A percentile compares a stretch with the other conserved stretches of the same genome.
phyloP scores from a whole-genome alignment of 2,329 filamentous ascomycete genomes.

The Capronia americana region DNA sequence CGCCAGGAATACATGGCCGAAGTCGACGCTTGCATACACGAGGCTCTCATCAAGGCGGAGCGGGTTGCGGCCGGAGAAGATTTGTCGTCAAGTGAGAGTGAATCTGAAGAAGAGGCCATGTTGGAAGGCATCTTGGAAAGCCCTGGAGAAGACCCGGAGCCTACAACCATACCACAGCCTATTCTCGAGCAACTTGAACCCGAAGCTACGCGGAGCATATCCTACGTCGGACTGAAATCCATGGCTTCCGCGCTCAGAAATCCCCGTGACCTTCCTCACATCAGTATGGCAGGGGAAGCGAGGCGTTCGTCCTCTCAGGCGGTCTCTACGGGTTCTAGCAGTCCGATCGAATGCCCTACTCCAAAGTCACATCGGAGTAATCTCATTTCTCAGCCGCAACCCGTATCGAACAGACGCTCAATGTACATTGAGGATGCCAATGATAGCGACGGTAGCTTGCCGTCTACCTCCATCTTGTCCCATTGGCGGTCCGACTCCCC shows the following conservation, averaged over 20 bases:
- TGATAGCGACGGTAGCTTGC: conserved; percentile 85
- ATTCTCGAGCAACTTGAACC: conserved; percentile 21
- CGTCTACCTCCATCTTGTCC: conserved; percentile 77
- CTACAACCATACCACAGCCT: conserved; percentile 20
- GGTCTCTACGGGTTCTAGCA: conserved; percentile 83
- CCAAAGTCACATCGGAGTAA: conserved; percentile 78
- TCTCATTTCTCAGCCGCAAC: conserved; percentile 63
- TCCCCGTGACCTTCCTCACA: conserved; percentile 55
- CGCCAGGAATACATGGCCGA: conserved; percentile 90
- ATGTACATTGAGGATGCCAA: conserved; percentile 82
- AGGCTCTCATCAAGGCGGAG: conserved; percentile 86
- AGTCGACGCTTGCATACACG: conserved; percentile 94
- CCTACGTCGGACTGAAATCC: conserved; percentile 46
- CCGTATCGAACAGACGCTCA: conserved; percentile 74
- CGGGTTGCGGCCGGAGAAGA: conserved; percentile 86
- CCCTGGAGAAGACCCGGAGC: conserved; percentile 27
- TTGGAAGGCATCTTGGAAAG: conserved; percentile 31
- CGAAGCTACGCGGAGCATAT: conserved; percentile 24
- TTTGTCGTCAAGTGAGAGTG: conserved; percentile 61
- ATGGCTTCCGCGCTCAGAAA: conserved; percentile 64
- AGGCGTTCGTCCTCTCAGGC: conserved; percentile 67
- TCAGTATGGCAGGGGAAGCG: conserved; percentile 51
- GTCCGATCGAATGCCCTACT: conserved; percentile 87
- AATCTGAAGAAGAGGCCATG: conserved; percentile 36
- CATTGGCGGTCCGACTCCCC: conserved; percentile 84